Evolutionary conservation across 2,329 filamentous ascomycete species (phyloP).

Genomic region (Colletotrichum karsti): DNA sequence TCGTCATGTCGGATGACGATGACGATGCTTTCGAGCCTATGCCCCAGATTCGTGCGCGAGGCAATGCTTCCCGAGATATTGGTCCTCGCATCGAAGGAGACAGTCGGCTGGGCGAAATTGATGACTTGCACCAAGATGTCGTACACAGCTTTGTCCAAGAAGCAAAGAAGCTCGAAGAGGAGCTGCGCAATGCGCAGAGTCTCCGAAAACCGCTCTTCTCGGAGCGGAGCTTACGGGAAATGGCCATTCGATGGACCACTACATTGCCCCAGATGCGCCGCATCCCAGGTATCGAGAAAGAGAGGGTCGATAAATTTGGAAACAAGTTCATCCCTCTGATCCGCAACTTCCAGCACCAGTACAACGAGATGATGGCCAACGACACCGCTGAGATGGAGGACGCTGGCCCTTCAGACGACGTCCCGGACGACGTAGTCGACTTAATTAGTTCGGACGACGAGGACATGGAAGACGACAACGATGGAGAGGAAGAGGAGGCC

Average conservation of each 20-base stretch:
- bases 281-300: conserved; percentile 69
- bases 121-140: conserved; percentile 68
- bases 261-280: conserved; percentile 67
- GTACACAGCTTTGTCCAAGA: conserved; percentile 72
- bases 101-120: conserved; percentile 60
- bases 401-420: conserved; percentile 44
- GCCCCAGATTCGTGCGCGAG: conserved; percentile 36
- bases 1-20: conserved; percentile 54
- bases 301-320: conserved; percentile 71
- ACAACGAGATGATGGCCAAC: conserved; percentile 56
- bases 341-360: conserved; percentile 53
- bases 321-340: conserved; percentile 68
- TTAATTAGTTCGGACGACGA: conserved; percentile 58
- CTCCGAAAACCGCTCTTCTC: conserved; percentile 71
- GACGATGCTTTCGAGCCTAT: conserved; percentile 58
- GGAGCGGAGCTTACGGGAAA: conserved; percentile 74
- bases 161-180: conserved; percentile 68
- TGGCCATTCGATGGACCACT: conserved; percentile 75
- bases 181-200: conserved; percentile 66
- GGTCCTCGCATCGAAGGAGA: conserved; percentile 69
- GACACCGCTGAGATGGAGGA: conserved; percentile 25
- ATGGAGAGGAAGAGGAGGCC: conserved; percentile 47
- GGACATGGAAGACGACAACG: conserved; percentile 45
- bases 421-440: conserved; percentile 60
- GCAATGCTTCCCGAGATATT: conserved; percentile 39